Base-by-base conservation (phyloP, 768 basidiomycete genomes). In the Leccinum imitatum region DNA sequence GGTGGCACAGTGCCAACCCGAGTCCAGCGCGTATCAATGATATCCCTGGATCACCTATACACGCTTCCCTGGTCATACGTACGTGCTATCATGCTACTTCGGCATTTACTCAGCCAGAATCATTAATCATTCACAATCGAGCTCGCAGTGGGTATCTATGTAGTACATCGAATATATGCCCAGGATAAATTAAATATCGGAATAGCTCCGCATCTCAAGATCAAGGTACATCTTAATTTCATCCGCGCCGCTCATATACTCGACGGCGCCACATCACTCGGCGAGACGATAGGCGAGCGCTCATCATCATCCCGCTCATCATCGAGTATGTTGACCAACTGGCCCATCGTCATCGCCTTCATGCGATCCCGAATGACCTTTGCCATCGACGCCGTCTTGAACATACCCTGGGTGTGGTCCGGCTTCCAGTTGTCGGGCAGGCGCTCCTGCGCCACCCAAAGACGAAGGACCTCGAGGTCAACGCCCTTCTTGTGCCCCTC, bases 391-490 rank as follows among this genome's bases (percentile, higher is more conserved):
- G 50, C 61, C 0, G 73, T 75, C 52, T 67, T 47, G 31, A 33
- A 57, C n/a, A 76, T 56, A n/a, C 69, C 68, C 19, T 73, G 72
- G 1, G 63, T 67, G 48, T 76, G 75, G n/a, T 67, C 65, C 4
- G 75, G 74, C 60, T 61, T 50, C 77, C 77, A 78, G 17, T 54
- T 62, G 10, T 71, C 66, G 3, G 86, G 86, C 17, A 88, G 65
- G 11, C 81, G 75, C 67, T 86, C 85, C n/a, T 82, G 67, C 9
- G 68, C 67, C 51, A 86, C 75, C 86, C 86, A 88, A 9, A 70
- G 69, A 15, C 76, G 71, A 47, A 86, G 69, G 72, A 79, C 79
- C 35, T 80, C 77, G 2, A 80, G 70, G 0, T 80, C 80, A 14
- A 82, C 68, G 0, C 84, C 84, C 0, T 73, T 65, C 61, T 77